These are phyloP conservation scores for Teunomyces gatunensis DNA, from an alignment of 805 yeast genomes.

Conservation along the genomic window DNA sequence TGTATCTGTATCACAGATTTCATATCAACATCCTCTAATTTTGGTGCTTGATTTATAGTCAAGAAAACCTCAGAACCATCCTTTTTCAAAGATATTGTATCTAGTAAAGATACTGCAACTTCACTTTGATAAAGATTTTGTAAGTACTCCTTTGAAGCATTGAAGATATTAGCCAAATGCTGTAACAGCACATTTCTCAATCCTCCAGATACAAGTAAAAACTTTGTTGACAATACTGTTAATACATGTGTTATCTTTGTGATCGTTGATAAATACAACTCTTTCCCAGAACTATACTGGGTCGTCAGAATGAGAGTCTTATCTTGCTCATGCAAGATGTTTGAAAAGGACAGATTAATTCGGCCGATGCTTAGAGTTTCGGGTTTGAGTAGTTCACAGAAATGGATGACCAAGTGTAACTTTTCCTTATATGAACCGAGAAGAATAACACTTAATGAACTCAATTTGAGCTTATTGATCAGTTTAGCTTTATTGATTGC, in stretches of 20 bases:
- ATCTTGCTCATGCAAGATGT: conserved; percentile 1
- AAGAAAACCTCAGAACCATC: background rate
- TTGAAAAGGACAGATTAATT: background rate
- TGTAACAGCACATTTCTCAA: conserved; percentile 14
- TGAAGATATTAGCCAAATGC: background rate
- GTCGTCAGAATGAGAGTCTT: conserved; percentile 4
- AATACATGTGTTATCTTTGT: conserved; percentile 13
- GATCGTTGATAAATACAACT: conserved; percentile 12
- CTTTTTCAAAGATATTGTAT: background rate
- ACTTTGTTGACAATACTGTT: conserved; percentile 13
- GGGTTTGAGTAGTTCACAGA: conserved; percentile 15
- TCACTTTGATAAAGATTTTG: background rate
- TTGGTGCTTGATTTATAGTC: background rate
- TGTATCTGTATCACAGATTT: background rate
- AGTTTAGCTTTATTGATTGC: conserved; percentile 1
- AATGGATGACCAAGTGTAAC: conserved; percentile 16
- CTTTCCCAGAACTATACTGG: conserved; percentile 17
- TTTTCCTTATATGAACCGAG: conserved; percentile 33
- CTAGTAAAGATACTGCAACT: background rate
- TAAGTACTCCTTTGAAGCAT: background rate
- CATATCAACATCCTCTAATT: background rate
- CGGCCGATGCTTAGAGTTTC: conserved; percentile 7
- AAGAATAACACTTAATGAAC: conserved; percentile 21
- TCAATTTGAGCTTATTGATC: conserved; percentile 8
- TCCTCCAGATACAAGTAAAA: conserved; percentile 14